Evolutionary conservation across 805 yeast species (phyloP).

Genomic region (Metschnikowia santaceciliae): DNA sequence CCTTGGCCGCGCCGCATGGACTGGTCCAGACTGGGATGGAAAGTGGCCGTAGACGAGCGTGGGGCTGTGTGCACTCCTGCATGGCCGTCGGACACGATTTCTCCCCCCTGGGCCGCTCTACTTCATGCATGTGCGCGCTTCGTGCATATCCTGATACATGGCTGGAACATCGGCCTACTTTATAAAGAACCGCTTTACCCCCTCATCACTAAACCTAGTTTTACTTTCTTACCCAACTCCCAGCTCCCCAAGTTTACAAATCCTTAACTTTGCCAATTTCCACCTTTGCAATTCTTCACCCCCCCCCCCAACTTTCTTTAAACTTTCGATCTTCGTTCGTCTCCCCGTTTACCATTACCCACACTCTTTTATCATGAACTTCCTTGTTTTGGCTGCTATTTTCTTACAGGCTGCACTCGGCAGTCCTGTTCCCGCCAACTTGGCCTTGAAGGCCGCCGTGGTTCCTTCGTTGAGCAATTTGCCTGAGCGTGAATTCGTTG

Average conservation of each 20-base stretch:
- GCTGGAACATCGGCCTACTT: background rate
- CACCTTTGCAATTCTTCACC: no score
- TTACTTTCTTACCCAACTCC: no score
- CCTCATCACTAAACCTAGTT: no score
- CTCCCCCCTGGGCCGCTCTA: background rate
- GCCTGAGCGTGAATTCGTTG: constrained; percentile 3
- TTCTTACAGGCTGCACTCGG: constrained; percentile 12
- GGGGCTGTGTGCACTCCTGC: background rate
- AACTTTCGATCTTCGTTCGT: background rate
- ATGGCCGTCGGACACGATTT: background rate
- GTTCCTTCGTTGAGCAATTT: constrained; percentile 12
- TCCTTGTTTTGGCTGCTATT: constrained; percentile 2
- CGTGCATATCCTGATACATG: constrained; percentile 1
- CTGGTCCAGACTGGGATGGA: background rate
- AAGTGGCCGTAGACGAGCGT: background rate
- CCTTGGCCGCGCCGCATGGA: no score
- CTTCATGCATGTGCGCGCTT: constrained; percentile 1
- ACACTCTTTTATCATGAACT: constrained; percentile 6
- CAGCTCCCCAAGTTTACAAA: background rate
- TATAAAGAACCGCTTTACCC: no score
- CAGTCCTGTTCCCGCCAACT: constrained; percentile 31
- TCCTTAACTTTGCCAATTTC: no score
- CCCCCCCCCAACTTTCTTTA: no score
- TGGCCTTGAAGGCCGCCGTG: constrained; percentile 20
- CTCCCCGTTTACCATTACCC: background rate